Evolutionary conservation across 2,329 filamentous ascomycete genomes (phyloP).

Genomic region (Lachnellula willkommii): DNA sequence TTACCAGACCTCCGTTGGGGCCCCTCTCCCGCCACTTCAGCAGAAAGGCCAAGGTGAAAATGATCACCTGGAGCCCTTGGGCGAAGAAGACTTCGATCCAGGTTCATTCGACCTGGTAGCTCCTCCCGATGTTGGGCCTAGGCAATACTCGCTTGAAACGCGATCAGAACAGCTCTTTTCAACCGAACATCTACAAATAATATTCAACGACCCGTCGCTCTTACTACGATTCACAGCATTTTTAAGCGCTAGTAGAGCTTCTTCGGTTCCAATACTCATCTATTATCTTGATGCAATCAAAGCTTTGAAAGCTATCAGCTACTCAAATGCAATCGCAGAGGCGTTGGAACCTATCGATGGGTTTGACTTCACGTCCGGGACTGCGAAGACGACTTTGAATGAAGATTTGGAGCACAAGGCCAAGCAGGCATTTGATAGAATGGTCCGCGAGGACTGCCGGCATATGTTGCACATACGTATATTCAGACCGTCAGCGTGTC

Average conservation of each 20-base stretch:
- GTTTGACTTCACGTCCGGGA: constrained; percentile 48
- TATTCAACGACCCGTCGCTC: constrained; percentile 59
- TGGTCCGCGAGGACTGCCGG: constrained; percentile 66
- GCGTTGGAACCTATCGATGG: constrained; percentile 52
- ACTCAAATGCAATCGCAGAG: constrained; percentile 63
- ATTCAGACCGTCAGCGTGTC: constrained; percentile 65
- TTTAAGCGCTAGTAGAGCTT: constrained; percentile 52
- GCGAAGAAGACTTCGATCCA: constrained; percentile 45
- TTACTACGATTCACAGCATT: constrained; percentile 64
- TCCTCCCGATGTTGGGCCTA: constrained; percentile 32
- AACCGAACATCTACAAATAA: constrained; percentile 56
- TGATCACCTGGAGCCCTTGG: constrained; percentile 44
- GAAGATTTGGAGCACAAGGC: constrained; percentile 56
- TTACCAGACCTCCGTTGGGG: constrained; percentile 21
- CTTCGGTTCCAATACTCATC: constrained; percentile 59
- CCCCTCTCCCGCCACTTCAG: constrained; percentile 26
- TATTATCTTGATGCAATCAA: constrained; percentile 71
- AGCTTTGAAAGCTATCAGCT: constrained; percentile 63
- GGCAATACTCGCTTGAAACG: constrained; percentile 54
- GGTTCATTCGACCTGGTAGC: constrained; percentile 49
- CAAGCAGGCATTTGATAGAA: constrained; percentile 55
- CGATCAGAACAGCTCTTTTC: constrained; percentile 63
- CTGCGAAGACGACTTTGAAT: constrained; percentile 51
- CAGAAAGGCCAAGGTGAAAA: constrained; percentile 36
- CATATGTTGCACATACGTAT: constrained; percentile 65